These are phyloP conservation scores for Mycena venus DNA, from an alignment of 768 basidiomycete species.

Conservation along the genomic window DNA sequence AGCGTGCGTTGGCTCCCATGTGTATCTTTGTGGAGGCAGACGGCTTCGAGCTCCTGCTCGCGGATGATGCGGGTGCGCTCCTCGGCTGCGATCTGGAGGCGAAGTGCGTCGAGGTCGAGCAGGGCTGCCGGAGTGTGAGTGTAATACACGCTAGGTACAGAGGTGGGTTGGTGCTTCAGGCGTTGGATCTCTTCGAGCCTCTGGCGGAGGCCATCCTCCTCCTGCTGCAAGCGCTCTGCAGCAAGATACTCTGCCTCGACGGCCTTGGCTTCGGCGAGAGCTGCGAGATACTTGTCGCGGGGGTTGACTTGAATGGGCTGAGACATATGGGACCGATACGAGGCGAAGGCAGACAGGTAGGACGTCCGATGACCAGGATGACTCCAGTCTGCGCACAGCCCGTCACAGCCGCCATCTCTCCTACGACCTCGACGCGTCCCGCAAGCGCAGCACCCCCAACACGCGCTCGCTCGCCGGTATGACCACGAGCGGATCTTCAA, in stretches of 20 bases:
- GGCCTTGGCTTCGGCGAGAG: conserved; percentile 51
- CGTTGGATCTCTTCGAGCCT: conserved; percentile 40
- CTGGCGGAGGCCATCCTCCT: conserved; percentile 47
- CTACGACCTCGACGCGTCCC: too few relatives aligned
- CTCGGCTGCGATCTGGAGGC: conserved; percentile 24
- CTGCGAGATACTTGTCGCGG: conserved; percentile 52
- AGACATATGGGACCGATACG: conserved; percentile 5
- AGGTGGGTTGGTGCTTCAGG: conserved; percentile 30
- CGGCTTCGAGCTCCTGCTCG: conserved; percentile 36
- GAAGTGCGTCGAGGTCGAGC: conserved; percentile 24
- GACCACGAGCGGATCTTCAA: conserved; percentile 81
- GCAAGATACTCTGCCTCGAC: conserved; percentile 54
- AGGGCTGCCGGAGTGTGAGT: background rate
- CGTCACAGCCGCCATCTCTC: conserved; percentile 30
- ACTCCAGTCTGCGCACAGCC: conserved; percentile 52
- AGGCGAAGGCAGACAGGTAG: conserved; percentile 24
- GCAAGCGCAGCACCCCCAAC: conserved; percentile 56
- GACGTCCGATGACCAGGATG: conserved; percentile 53
- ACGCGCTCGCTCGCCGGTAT: conserved; percentile 63
- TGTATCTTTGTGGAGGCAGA: conserved; percentile 28
- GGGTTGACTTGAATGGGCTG: conserved; percentile 38
- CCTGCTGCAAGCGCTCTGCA: conserved; percentile 46
- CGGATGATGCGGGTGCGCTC: conserved; percentile 26
- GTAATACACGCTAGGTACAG: conserved; percentile 1
- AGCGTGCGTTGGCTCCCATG: conserved; percentile 1